A percentile compares a stretch with the other conserved stretches of the same genome.
Conservation (phyloP, 345 rosid genomes). For the Eucalyptus albens region DNA sequence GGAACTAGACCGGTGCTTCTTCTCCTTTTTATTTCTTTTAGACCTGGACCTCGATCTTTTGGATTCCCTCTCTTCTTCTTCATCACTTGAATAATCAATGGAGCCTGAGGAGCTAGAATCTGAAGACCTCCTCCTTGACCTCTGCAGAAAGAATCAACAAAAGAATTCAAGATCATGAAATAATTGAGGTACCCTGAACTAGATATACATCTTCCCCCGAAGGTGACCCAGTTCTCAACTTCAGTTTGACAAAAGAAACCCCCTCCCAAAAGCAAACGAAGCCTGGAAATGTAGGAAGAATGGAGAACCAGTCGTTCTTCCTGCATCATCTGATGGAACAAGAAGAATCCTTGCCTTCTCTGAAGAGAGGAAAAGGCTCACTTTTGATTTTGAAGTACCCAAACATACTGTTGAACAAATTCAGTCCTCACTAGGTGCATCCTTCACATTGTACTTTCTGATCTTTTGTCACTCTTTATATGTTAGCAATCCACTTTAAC, state of each 20-base stretch:
- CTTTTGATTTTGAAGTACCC: neutral
- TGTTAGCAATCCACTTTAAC: neutral
- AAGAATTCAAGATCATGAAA: neutral
- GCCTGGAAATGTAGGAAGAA: neutral
- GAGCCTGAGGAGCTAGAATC: constrained; percentile 51
- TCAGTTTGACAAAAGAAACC: neutral
- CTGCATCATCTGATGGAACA: neutral
- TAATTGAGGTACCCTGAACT: neutral
- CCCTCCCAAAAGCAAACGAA: neutral
- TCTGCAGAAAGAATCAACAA: constrained; percentile 27
- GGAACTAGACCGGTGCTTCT: constrained; percentile 43
- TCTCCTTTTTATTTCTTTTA: constrained; percentile 56
- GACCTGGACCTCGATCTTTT: constrained; percentile 78
- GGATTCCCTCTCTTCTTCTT: constrained; percentile 56
- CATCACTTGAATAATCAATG: constrained; percentile 63
- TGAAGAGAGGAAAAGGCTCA: neutral
- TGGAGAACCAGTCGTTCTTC: neutral
- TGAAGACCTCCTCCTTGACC: constrained; percentile 48
- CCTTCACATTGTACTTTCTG: neutral
- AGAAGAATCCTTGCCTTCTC: neutral
- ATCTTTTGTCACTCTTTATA: neutral
- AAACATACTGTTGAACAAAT: neutral
- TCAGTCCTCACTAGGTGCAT: neutral
- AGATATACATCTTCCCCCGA: neutral
- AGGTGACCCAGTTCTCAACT: neutral